Conservation (phyloP, 2,329 filamentous ascomycete genomes). For the Phoma sp. region DNA sequence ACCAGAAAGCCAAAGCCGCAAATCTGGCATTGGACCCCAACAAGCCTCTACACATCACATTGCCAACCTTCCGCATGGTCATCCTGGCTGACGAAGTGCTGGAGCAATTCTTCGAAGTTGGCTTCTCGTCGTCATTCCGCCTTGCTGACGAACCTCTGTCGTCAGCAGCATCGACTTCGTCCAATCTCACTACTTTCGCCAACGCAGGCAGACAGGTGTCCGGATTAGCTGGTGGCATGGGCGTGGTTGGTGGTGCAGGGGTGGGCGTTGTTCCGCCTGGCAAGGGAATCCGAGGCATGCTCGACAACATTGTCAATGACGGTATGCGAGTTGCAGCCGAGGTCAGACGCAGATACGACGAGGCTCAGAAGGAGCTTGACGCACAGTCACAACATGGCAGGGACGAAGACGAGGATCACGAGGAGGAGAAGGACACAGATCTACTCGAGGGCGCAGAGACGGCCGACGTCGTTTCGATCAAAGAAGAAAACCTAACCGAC, state of each 20-base stretch:
- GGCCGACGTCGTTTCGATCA: conserved; percentile 47
- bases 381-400: conserved; percentile 68
- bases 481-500: conserved; percentile 26
- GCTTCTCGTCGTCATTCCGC: conserved; percentile 91
- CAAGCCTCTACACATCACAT: conserved; percentile 91
- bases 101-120: conserved; percentile 96
- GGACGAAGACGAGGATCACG: conserved; percentile 68
- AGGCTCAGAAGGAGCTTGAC: conserved; percentile 90
- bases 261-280: conserved; percentile 65
- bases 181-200: conserved; percentile 84
- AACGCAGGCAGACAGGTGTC: conserved; percentile 62
- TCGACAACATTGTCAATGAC: conserved; percentile 97
- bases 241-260: conserved; percentile 52
- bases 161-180: conserved; percentile 59
- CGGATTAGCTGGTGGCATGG: conserved; percentile 46
- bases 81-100: conserved; percentile 93
- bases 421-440: conserved; percentile 53
- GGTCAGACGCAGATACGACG: conserved; percentile 90
- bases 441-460: conserved; percentile 59
- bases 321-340: conserved; percentile 96
- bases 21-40: conserved; percentile 92
- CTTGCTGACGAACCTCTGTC: conserved; percentile 70
- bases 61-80: conserved; percentile 98
- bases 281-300: conserved; percentile 84
- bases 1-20: conserved; percentile 70